Base-by-base conservation (phyloP, 164 flowering plant genomes). In the Umbilicus rupestris region DNA sequence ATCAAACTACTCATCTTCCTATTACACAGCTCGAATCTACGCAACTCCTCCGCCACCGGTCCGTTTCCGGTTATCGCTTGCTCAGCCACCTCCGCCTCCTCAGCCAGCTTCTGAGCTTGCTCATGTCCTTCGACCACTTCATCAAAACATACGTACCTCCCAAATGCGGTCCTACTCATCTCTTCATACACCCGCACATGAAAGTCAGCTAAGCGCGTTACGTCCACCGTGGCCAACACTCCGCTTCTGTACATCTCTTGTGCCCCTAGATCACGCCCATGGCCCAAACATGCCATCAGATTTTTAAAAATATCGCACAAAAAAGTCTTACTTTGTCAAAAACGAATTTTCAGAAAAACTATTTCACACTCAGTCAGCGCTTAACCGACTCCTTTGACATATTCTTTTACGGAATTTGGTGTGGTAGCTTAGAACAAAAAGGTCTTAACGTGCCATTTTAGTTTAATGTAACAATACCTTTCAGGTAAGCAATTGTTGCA, bases 101-200 rank as follows among this genome's bases (percentile, higher is more conserved):
- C 33, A 35, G 81, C 84, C 45, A 89, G 62, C 39, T 71, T 77
- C 16, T 67, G 63, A 19, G 80, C 83, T 26, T 85, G 82, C 1
- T 77, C 82, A 7, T 67, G 77, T 10, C 69, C 67, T 19, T 39
- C 22, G 7, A 90, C 75, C 5, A 83, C 79, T 3, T 63, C 64
- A 62, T 86, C 89, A 29, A 73, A 88, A 73, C 92, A 86, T 44
- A 88, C 69, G 76, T 85, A 90, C 70, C 97, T 81, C 12, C 94
- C 94, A 15, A 14, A 41, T 3, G 83, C 84, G 7, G 76, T 72
- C 60, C 66, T 75, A 42, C 50, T 69, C 85, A 85, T 84, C 15
- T 73, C 87, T 71, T 90, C 87, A 33, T 72, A 80, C 37, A 86
- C 83, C 7, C 75, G 5, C 0, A 84, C 76, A 39, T 90, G 94